Conservation (phyloP, 129 eudicot species). For the Ambrosia artemisiifolia region DNA sequence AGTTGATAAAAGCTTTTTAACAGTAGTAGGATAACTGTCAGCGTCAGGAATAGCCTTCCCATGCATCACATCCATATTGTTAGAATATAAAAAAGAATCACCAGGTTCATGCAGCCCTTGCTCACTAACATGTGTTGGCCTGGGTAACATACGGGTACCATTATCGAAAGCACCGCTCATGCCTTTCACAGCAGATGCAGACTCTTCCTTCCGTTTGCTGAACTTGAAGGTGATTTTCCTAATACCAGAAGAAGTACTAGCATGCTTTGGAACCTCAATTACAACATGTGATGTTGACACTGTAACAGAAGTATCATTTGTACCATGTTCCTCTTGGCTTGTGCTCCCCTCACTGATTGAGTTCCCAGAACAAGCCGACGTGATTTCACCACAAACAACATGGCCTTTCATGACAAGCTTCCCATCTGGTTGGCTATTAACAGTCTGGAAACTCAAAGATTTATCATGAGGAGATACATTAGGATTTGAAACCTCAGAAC, state of each 20-base stretch:
- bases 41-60: constrained; percentile 58
- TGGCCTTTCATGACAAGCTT: constrained; percentile 38
- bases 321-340: constrained; percentile 53
- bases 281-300: constrained; percentile 55
- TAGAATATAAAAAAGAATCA: constrained; percentile 23
- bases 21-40: constrained; percentile 64
- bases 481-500: constrained; percentile 82
- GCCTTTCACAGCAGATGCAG: constrained; percentile 33
- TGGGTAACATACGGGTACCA: constrained; percentile 24
- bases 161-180: constrained; percentile 11
- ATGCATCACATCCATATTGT: constrained; percentile 48
- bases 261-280: constrained; percentile 77
- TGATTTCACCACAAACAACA: constrained; percentile 55
- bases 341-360: constrained; percentile 48
- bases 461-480: constrained; percentile 59
- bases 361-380: constrained; percentile 50
- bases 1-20: constrained; percentile 78
- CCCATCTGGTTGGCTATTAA: constrained; percentile 51
- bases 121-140: constrained; percentile 26
- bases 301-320: constrained; percentile 20
- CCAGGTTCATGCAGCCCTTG: constrained; percentile 35
- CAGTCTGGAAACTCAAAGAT: constrained; percentile 49
- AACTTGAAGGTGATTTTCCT: constrained; percentile 90
- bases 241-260: constrained; percentile 67
- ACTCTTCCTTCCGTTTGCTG: constrained; percentile 67